Evolutionary conservation across 2,329 filamentous ascomycete species (phyloP), one percentile per base, ranked within the genome.

Genomic region (Penicillium expansum): DNA sequence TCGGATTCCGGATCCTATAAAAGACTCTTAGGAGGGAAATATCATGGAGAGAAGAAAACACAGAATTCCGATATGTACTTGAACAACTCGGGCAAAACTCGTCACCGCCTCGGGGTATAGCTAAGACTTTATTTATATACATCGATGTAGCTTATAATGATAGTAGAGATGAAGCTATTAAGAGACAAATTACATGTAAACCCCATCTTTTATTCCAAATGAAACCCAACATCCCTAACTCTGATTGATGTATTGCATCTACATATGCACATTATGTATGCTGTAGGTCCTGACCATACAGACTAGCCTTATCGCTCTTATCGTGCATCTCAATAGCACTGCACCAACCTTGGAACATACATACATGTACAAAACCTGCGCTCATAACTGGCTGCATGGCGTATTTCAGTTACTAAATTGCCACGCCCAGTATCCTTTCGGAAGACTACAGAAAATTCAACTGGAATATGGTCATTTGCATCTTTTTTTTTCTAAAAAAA

Each of bases 331-430:
- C 47, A 48, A 30, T 44, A 50, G 20, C 29, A 22, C n/a, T n/a
- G n/a, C n/a, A n/a, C n/a, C n/a, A n/a, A n/a, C n/a, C n/a, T n/a
- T n/a, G n/a, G n/a, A n/a, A n/a, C n/a, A n/a, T n/a, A n/a, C 52
- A 30, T 48, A 18, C 14, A 43, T 39, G 18, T 7, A 41, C 13
- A 45, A n/a, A n/a, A 38, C n/a, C 54, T 52, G 48, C 22, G 42
- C 35, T 20, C 20, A 55, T 52, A 32, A 52, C 53, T 52, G 47
- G 38, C 22, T 44, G 42, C 29, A 52, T 4, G 10, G 30, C 3
- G 55, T 58, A 57, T 57, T 62, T 48, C 41, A 18, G 35, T 55
- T 59, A 59, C 61, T 61, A 52, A 61, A 56, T 53, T 61, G 59
- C 54, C 56, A 62, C 54, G 60, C 14, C 45, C 45, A 27, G 14